A percentile compares a stretch with the other conserved stretches of the same genome.
phyloP scores from a whole-genome alignment of 75 land plant species.

The Selaginella moellendorffii region DNA sequence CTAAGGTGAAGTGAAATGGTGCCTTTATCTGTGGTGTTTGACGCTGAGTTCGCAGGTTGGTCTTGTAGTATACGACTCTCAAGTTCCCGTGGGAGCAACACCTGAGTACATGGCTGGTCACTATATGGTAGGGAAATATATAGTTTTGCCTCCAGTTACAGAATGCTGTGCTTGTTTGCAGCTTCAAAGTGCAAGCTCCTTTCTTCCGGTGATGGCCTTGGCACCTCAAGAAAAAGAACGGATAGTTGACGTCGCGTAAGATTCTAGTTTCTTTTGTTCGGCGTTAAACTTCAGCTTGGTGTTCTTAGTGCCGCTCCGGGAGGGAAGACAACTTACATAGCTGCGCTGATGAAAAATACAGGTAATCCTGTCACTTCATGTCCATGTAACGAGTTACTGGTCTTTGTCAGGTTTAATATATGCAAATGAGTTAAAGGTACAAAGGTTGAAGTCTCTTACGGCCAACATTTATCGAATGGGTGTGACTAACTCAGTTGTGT shows the following conservation, averaged over 20 bases:
- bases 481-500: slow-evolving; percentile 70
- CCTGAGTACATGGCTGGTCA: slow-evolving; percentile 98
- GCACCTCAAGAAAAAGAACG: slow-evolving; percentile 94
- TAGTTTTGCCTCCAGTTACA: neutral
- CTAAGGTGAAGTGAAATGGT: slow-evolving; percentile 41
- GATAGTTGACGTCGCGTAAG: slow-evolving; percentile 92
- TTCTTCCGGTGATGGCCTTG: slow-evolving; percentile 96
- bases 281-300: no score
- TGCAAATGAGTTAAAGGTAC: slow-evolving; percentile 80
- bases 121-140: slow-evolving; percentile 51
- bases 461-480: slow-evolving; percentile 87
- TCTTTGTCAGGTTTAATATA: slow-evolving; percentile 52
- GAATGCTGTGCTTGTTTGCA: slow-evolving; percentile 11
- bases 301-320: slow-evolving; percentile 98
- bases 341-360: slow-evolving; percentile 94
- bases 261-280: neutral
- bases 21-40: neutral
- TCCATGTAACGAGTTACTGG: no score
- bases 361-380: slow-evolving; percentile 47
- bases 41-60: slow-evolving; percentile 45
- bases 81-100: slow-evolving; percentile 96
- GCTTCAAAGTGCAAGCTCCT: slow-evolving; percentile 96
- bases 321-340: slow-evolving; percentile 94
- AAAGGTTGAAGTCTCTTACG: slow-evolving; percentile 58
- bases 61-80: slow-evolving; percentile 82